Conservation (phyloP, 192 early-diverging fungal genomes). For the Dissophora ornata region DNA sequence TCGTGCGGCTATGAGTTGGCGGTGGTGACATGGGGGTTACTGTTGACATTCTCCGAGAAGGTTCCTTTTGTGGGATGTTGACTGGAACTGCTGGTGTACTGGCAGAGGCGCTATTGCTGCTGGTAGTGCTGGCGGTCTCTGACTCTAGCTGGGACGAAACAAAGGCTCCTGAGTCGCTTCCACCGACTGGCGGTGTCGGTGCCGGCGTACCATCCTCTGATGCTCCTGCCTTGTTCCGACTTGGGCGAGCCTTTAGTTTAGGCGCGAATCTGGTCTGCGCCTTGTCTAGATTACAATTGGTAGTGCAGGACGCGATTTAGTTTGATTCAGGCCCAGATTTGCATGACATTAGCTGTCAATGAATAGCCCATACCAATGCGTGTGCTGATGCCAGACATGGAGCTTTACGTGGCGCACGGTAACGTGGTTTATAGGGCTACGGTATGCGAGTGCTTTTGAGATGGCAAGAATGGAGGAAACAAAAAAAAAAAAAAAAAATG, state of each 20-base stretch:
- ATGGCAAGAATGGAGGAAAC: background rate
- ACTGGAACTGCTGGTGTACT: constrained; percentile 3
- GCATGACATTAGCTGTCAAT: background rate
- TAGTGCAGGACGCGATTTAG: background rate
- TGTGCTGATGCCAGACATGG: constrained; percentile 51
- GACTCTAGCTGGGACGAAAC: constrained; percentile 22
- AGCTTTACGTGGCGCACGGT: no score
- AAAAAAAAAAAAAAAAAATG: constrained; percentile 20
- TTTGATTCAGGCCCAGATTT: background rate
- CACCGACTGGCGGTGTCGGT: constrained; percentile 17
- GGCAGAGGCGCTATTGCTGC: background rate
- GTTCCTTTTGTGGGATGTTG: background rate
- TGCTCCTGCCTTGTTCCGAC: constrained; percentile 12
- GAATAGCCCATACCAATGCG: constrained; percentile 53
- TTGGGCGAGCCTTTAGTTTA: constrained; percentile 44
- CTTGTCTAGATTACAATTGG: constrained; percentile 27
- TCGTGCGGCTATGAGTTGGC: background rate
- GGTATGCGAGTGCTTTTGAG: no score
- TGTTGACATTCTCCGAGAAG: constrained; percentile 15
- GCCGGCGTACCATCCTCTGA: constrained; percentile 46
- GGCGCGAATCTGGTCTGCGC: constrained; percentile 44
- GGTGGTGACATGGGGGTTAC: constrained; percentile 15
- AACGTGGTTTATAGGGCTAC: no score
- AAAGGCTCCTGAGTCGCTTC: constrained; percentile 37
- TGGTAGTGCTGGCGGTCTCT: background rate